These are phyloP conservation scores for Canna indica DNA, from an alignment of 176 grass and related monocot species.

Conservation along the genomic window DNA sequence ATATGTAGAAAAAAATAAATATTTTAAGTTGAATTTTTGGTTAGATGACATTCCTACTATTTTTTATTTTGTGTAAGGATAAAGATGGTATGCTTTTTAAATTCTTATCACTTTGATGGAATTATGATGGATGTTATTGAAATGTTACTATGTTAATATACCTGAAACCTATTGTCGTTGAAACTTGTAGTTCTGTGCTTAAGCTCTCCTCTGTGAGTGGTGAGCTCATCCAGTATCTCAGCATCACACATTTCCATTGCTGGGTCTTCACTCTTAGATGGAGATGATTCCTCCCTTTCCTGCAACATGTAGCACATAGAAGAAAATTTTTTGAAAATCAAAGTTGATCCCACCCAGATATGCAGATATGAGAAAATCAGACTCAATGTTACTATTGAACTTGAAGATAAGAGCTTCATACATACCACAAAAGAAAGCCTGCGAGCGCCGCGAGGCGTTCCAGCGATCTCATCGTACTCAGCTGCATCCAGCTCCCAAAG, in stretches of 20 bases:
- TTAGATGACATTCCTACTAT: too few species aligned
- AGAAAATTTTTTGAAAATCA: too few species aligned
- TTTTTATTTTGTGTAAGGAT: too few species aligned
- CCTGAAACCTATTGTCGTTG: constrained; percentile 55
- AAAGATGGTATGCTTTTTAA: not conserved
- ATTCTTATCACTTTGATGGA: too few species aligned
- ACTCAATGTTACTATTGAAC: too few species aligned
- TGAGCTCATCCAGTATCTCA: constrained; percentile 79
- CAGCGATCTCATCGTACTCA: constrained; percentile 81
- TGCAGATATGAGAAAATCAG: too few species aligned
- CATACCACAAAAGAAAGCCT: constrained; percentile 30
- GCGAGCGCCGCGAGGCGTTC: constrained; percentile 15
- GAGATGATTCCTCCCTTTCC: constrained; percentile 35
- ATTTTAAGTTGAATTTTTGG: too few species aligned
- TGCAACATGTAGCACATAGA: constrained; percentile 10
- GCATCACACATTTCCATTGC: constrained; percentile 35
- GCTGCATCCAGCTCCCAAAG: constrained; percentile 75
- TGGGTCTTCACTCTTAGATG: constrained; percentile 8
- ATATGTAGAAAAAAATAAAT: too few species aligned
- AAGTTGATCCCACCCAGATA: too few species aligned
- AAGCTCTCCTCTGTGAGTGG: constrained; percentile 74
- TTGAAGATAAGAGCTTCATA: not conserved
- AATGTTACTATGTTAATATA: constrained; percentile 21
- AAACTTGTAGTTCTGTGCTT: constrained; percentile 47
- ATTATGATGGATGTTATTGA: too few species aligned